Base-by-base conservation (phyloP, 2,329 filamentous ascomycete genomes). In the Kalaharituber pfeilii region DNA sequence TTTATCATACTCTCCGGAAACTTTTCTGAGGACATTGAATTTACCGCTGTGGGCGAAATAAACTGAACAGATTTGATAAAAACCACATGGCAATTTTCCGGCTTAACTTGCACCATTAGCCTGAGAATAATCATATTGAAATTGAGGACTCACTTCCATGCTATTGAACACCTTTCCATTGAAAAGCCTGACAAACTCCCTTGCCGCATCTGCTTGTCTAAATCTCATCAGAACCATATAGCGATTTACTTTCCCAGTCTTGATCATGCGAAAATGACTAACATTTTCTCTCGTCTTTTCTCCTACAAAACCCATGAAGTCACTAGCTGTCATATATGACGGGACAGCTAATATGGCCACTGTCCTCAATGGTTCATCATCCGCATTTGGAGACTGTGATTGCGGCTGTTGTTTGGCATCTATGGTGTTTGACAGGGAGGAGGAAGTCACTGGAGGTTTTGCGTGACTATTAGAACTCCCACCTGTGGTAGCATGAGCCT, bases 181-280 rank as follows among this genome's bases (percentile, higher is more conserved):
- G 75, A 89, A 95, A 62, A 86, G 82, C 57, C 75, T 79, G 64
- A 84, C 81, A 82, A 89, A 98, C 51, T 80, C 76, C 62, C 75
- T 79, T 13, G 91, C 91, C 58, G 78, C 79, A 63, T 76, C 78
- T 27, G 77, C 77, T 60, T 83, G 80, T 49, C 86, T 77, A 66
- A 96, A 95, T 70, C 94, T 95, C 77, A 98, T 84, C 57, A 98
- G 73, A 25, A 94, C 89, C 74, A 98, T 84, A 70, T 96, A 96
- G 58, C 88, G 79, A 68, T 93, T 95, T 67, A 86, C 81, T 59
- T 81, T 77, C 53, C 82, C 84, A 1, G 91, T 96, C 73, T 87
- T 81, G 54, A 98, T 84, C 78, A 98, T 86, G 52, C 91, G 76
- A 66, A 94, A 94, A 70, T 98, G 91, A 63, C 83, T 91, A 56